Base-by-base conservation (phyloP, 2,329 filamentous ascomycete species). In the Colletotrichum lupini region DNA sequence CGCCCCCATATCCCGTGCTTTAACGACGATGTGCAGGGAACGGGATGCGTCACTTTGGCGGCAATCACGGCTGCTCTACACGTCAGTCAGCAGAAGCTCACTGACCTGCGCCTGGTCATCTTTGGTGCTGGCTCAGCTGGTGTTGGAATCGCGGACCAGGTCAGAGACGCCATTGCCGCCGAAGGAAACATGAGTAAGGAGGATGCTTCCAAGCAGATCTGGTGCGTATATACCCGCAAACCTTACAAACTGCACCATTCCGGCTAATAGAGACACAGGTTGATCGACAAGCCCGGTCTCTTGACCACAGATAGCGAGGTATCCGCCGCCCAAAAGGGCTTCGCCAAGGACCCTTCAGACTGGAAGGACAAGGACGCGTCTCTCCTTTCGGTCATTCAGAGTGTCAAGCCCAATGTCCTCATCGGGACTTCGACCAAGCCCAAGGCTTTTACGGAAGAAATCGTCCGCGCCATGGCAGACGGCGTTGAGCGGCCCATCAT, bases 11-110 rank as follows among this genome's bases (percentile, higher is more conserved):
- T 96, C 8, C 88, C 95, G 0, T 97, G 94, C 81, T 97, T 98
- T 86, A 97, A 97, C 78, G 95, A 97, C 72, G 95, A 97, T 80
- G 92, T 97, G 0, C 95, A 97, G 81, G 95, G 95, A 1, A 97
- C 95, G 0, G 95, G 95, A 0, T 96, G 94, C 72, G 94, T 97
- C 1, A 96, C 95, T 0, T 87, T 97, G 0, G 95, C 95, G 0
- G 95, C 93, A 1, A 92, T 97, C 75, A 91, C 94, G 85, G 91
- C 94, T 0, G 95, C 90, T 0, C 85, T 95, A 8, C 90, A 94
- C 73, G 91, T 96, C 8, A 91, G 87, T 73, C 87, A 90, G 3
- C 83, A 92, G 66, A 90, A 92, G 65, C 85, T 97, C 53, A 83
- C 85, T 9, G 94, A 97, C 72, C 82, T 94, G 16, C 88, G 92